These are phyloP conservation scores for Nevesoporus exiguus DNA, from an alignment of 768 basidiomycete genomes.

Conservation along the genomic window DNA sequence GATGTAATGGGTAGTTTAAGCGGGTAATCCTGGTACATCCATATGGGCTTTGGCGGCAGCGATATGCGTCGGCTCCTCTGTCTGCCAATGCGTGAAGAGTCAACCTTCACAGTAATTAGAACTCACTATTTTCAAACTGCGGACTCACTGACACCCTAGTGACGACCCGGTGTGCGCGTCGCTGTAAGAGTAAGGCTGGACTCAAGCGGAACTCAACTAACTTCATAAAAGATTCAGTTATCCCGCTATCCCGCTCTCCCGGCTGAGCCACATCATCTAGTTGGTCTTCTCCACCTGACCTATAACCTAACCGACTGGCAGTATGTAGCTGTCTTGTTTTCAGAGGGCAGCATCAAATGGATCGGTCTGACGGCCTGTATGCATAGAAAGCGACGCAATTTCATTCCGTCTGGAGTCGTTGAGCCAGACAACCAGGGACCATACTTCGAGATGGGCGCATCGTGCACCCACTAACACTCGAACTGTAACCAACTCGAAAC, in stretches of 20 bases:
- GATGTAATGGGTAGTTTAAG: not conserved
- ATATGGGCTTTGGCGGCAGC: not conserved
- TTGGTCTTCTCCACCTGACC: not conserved
- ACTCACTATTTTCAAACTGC: not conserved
- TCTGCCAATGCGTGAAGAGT: not conserved
- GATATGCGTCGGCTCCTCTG: not conserved
- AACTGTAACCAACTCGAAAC: not conserved
- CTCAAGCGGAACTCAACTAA: not conserved
- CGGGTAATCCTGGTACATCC: not conserved
- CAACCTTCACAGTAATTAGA: not conserved
- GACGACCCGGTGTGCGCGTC: not conserved
- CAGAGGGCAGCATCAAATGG: not conserved
- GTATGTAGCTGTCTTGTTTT: not conserved
- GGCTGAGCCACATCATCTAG: not conserved
- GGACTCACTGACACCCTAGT: not conserved
- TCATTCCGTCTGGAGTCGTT: conserved; percentile 12
- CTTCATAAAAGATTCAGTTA: not conserved
- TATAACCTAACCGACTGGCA: not conserved
- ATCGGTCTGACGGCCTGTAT: conserved; percentile 6
- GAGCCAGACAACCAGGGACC: not conserved
- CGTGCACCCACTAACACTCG: conserved; percentile 1
- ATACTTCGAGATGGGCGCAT: not conserved
- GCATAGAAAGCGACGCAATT: not conserved
- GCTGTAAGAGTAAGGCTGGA: not conserved
- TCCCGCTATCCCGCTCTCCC: not conserved